These are phyloP conservation scores for Suhomyces taliae DNA, from an alignment of 1,139 yeast genomes.

Conservation along the genomic window DNA sequence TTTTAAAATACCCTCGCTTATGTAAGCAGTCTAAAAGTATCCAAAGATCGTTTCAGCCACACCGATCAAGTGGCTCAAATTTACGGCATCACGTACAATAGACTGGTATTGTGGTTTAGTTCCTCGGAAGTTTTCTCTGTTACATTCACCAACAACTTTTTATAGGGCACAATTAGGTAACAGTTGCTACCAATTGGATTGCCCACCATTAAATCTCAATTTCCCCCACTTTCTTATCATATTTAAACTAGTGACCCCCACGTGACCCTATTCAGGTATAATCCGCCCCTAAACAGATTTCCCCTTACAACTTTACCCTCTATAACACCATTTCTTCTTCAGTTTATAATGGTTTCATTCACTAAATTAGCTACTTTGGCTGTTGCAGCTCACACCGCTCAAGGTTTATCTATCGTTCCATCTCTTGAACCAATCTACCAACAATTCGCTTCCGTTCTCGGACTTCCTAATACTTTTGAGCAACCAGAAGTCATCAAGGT, in stretches of 20 bases:
- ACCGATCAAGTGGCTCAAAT: too few relatives aligned
- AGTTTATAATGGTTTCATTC: conserved; percentile 28
- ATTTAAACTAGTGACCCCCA: neutral
- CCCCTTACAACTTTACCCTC: neutral
- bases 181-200: neutral
- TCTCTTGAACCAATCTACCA: conserved; percentile 19
- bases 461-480: conserved; percentile 7
- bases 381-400: conserved; percentile 13
- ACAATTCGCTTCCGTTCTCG: conserved; percentile 21
- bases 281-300: neutral
- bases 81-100: too few relatives aligned
- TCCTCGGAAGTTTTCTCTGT: too few relatives aligned
- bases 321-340: neutral
- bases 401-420: conserved; percentile 26
- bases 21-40: too few relatives aligned
- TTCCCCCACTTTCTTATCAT: neutral
- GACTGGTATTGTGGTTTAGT: too few relatives aligned
- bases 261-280: neutral
- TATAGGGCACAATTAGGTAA: too few relatives aligned
- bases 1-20: too few relatives aligned
- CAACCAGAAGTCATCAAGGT: conserved; percentile 13
- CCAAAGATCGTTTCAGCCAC: too few relatives aligned
- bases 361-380: conserved; percentile 21
- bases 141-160: too few relatives aligned
- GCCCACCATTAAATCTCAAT: neutral